Evolutionary conservation across 2,329 filamentous ascomycete genomes (phyloP), one percentile per base, ranked within the genome.

Genomic region (Botryosphaeria dothidea): DNA sequence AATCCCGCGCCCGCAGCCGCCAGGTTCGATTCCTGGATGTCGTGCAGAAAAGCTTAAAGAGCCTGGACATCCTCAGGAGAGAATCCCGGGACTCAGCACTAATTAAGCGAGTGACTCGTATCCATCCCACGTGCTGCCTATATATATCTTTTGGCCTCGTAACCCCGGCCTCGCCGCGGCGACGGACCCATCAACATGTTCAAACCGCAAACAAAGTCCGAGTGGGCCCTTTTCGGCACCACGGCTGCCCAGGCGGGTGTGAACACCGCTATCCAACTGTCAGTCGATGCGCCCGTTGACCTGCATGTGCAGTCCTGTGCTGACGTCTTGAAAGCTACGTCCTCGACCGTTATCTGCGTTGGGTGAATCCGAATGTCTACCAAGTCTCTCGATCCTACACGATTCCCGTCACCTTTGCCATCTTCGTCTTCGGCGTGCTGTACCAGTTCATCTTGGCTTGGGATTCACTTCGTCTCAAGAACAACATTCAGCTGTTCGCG

Each of bases 391-490:
- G 15, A 13, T 49, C 58, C 7, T 62, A 62, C 45, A 62, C 45
- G 4, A 27, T 51, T 3, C 58, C 58, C 19, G 58, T 62, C 17
- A 49, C 43, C 46, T 41, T 62, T 34, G 43, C 43, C 31, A 29
- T 62, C 46, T 62, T 68, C 19, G 65, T 65, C 2, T 41, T 73
- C 5, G 71, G 71, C 21, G 67, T 65, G 34, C 17, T 73, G 4
- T 73, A 69, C 63, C 69, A 73, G 56, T 45, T 67, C 5, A 15
- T 65, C 11, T 66, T 74, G 6, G 66, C 71, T n/a, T 67, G 72
- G 7, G 71, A 74, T 43, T 70, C 71, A 7, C 65, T 70, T 17
- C 67, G 68, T 11, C 67, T 68, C 46, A 71, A 71, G 41, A 73
- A 73, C 51, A 69, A 70, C 38, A 66, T 73, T 9, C 71, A 74